These are phyloP conservation scores for Mycena sp. DNA, from an alignment of 1,284 basidiomycete genomes.

Conservation along the genomic window DNA sequence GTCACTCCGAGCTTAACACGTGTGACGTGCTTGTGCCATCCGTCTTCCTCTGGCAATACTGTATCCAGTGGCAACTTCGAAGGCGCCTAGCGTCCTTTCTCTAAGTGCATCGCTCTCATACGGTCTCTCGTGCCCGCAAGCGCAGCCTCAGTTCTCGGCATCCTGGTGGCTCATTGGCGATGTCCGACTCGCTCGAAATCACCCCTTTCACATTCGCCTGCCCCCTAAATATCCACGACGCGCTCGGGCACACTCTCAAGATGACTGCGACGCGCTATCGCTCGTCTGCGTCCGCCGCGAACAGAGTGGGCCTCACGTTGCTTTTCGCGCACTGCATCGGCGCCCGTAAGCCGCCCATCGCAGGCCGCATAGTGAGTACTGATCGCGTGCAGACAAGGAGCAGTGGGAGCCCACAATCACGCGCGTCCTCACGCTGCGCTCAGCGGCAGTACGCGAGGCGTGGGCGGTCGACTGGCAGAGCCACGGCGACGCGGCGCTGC, in stretches of 20 bases:
- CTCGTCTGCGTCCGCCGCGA: neutral
- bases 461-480: constrained; percentile 18
- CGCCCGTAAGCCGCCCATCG: neutral
- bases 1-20: no score
- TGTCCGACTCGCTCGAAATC: constrained; percentile 8
- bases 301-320: constrained; percentile 6
- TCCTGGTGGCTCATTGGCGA: no score
- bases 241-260: constrained; percentile 4
- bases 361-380: neutral
- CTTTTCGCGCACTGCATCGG: constrained; percentile 17
- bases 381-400: no score
- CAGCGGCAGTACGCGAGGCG: constrained; percentile 11
- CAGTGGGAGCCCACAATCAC: constrained; percentile 2
- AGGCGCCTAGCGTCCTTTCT: no score
- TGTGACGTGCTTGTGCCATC: no score
- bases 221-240: constrained; percentile 11
- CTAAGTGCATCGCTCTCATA: no score
- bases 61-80: no score
- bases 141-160: no score
- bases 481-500: constrained; percentile 15
- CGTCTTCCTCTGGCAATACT: no score
- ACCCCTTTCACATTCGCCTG: constrained; percentile 13
- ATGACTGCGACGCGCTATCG: constrained; percentile 20
- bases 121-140: no score
- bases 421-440: constrained; percentile 1